phyloP scores from a whole-genome alignment of 2,329 filamentous ascomycete species.

The Endoconidiophora laricicola region DNA sequence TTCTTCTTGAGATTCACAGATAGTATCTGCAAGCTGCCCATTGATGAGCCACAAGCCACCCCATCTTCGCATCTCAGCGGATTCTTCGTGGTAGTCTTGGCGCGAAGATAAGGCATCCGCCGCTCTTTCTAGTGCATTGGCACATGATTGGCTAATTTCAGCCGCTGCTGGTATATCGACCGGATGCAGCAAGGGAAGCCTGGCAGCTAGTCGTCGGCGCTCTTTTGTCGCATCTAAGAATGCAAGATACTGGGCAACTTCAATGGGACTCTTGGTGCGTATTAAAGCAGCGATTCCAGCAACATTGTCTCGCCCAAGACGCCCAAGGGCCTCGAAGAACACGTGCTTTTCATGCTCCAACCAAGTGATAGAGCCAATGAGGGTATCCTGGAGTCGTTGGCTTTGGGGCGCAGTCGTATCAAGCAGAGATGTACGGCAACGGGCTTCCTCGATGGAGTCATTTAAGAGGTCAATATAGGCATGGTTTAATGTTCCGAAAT shows the following conservation, averaged over 20 bases:
- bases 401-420: slow-evolving; percentile 18
- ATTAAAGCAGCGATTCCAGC: slow-evolving; percentile 45
- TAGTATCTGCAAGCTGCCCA: not conserved
- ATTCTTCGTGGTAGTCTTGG: slow-evolving; percentile 47
- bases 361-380: slow-evolving; percentile 59
- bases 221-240: slow-evolving; percentile 38
- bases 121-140: slow-evolving; percentile 46
- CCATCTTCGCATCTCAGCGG: slow-evolving; percentile 42
- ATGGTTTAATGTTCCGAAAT: slow-evolving; percentile 25
- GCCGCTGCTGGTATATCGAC: slow-evolving; percentile 52
- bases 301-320: slow-evolving; percentile 46
- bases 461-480: slow-evolving; percentile 38
- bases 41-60: slow-evolving; percentile 51
- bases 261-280: slow-evolving; percentile 53
- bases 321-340: slow-evolving; percentile 50
- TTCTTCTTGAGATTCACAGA: slow-evolving; percentile 11
- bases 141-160: slow-evolving; percentile 54
- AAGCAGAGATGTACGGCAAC: not conserved
- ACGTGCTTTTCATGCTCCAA: slow-evolving; percentile 49
- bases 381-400: slow-evolving; percentile 39
- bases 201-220: slow-evolving; percentile 20
- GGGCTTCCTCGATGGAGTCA: slow-evolving; percentile 37
- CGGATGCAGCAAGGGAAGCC: slow-evolving; percentile 16
- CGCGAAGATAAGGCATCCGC: slow-evolving; percentile 48
- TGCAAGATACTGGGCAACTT: slow-evolving; percentile 54